A percentile compares a stretch with the other conserved stretches of the same genome.
Conservation (phyloP, 768 basidiomycete genomes). For the Russula sp. region DNA sequence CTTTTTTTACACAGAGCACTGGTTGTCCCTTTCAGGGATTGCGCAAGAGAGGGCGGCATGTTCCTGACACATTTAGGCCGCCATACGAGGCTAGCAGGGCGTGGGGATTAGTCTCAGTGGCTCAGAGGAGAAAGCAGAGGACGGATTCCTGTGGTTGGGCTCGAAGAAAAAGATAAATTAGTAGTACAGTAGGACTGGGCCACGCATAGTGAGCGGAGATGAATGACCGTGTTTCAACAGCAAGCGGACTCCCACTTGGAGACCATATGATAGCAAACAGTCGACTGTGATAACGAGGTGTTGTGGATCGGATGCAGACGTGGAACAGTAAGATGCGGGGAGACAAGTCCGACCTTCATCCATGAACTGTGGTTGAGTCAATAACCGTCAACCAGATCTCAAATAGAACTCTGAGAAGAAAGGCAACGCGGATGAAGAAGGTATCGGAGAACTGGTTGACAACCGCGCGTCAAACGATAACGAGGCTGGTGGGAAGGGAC, state of each 20-base stretch:
- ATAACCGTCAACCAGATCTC: background rate
- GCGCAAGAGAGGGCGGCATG: background rate
- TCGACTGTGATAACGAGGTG: background rate
- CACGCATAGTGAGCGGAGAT: background rate
- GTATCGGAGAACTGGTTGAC: background rate
- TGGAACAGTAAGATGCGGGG: background rate
- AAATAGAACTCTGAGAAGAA: background rate
- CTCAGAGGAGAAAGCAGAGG: background rate
- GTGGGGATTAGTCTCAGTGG: background rate
- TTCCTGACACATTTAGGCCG: background rate
- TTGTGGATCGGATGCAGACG: background rate
- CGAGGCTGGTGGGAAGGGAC: background rate
- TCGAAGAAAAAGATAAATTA: background rate
- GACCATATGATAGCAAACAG: background rate
- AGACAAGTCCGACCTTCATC: background rate
- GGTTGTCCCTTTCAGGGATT: background rate
- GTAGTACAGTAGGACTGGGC: background rate
- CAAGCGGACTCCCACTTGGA: background rate
- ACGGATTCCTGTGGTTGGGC: background rate
- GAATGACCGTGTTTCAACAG: background rate
- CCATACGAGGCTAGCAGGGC: background rate
- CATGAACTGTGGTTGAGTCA: background rate
- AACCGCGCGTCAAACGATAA: background rate
- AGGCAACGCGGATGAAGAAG: background rate
- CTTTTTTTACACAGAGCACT: background rate